A percentile compares a stretch with the other conserved stretches of the same genome.
phyloP scores from a whole-genome alignment of 2,329 filamentous ascomycete genomes.

The Exophiala spinifera region DNA sequence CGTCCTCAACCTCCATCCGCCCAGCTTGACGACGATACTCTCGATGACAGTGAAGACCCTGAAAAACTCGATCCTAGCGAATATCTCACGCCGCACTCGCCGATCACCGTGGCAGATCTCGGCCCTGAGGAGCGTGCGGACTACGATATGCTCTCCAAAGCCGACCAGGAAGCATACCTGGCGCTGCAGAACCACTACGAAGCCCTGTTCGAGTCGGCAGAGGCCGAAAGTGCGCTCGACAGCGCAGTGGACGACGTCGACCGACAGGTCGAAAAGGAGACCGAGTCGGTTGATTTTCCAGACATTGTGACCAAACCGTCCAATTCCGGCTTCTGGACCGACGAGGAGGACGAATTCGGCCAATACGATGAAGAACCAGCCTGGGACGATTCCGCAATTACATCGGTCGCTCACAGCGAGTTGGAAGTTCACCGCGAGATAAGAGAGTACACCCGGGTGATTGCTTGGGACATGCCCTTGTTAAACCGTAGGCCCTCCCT shows the following conservation, averaged over 20 bases:
- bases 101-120: constrained; percentile 23
- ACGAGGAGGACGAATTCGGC: constrained; percentile 44
- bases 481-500: constrained; percentile 66
- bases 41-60: constrained; percentile 4
- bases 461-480: constrained; percentile 94
- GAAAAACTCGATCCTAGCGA: constrained; percentile 14
- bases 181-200: constrained; percentile 27
- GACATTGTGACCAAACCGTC: constrained; percentile 7
- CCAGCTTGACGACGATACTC: background rate
- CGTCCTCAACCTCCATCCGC: background rate
- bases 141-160: constrained; percentile 25
- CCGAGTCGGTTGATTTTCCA: constrained; percentile 19
- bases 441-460: constrained; percentile 79
- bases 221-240: constrained; percentile 2
- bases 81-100: constrained; percentile 15
- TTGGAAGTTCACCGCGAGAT: constrained; percentile 84
- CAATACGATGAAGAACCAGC: constrained; percentile 54
- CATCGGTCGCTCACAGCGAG: constrained; percentile 77
- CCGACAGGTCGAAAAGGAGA: constrained; percentile 34
- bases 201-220: constrained; percentile 21
- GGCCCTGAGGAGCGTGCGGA: constrained; percentile 26
- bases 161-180: constrained; percentile 20
- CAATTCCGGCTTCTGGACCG: constrained; percentile 24
- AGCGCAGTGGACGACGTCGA: constrained; percentile 30
- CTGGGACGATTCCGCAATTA: constrained; percentile 75